phyloP scores from a whole-genome alignment of 2,329 filamentous ascomycete genomes.

The Cordyceps cateniannulata region DNA sequence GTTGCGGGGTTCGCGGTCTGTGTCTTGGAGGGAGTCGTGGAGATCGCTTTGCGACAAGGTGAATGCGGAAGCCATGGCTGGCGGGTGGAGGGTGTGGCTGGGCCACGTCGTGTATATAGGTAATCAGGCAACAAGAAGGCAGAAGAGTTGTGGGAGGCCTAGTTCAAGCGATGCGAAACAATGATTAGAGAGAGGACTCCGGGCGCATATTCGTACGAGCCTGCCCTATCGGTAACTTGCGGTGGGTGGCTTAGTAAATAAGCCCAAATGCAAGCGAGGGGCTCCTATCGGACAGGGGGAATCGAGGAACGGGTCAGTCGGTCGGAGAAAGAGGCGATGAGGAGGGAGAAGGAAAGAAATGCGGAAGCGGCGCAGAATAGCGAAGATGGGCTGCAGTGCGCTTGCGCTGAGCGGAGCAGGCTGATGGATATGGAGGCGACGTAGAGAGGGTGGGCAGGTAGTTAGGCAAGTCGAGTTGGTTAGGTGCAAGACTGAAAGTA shows the following conservation, averaged over 20 bases:
- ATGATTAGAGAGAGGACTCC: background rate
- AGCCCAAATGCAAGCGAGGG: constrained; percentile 8
- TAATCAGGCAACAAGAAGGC: constrained; percentile 18
- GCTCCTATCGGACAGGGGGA: background rate
- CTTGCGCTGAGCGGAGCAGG: constrained; percentile 6
- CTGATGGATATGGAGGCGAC: constrained; percentile 2
- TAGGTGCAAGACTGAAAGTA: background rate
- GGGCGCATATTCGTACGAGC: constrained; percentile 7
- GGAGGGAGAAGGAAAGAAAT: background rate
- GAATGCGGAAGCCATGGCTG: constrained; percentile 39
- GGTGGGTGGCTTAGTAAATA: background rate
- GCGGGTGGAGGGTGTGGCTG: constrained; percentile 19
- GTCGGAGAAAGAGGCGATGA: background rate
- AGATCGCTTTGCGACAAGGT: constrained; percentile 34
- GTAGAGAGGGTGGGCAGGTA: background rate
- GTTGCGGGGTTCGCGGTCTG: constrained; percentile 27
- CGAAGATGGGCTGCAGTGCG: constrained; percentile 4
- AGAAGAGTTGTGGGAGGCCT: background rate
- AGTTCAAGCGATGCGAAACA: background rate
- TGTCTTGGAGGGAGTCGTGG: constrained; percentile 27
- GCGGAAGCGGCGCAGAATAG: background rate
- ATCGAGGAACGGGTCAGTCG: constrained; percentile 1
- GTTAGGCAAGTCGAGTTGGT: background rate
- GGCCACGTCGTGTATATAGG: constrained; percentile 27
- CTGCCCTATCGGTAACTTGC: background rate